Evolutionary conservation across 164 flowering plant species (phyloP).

Genomic region (Saururus chinensis): DNA sequence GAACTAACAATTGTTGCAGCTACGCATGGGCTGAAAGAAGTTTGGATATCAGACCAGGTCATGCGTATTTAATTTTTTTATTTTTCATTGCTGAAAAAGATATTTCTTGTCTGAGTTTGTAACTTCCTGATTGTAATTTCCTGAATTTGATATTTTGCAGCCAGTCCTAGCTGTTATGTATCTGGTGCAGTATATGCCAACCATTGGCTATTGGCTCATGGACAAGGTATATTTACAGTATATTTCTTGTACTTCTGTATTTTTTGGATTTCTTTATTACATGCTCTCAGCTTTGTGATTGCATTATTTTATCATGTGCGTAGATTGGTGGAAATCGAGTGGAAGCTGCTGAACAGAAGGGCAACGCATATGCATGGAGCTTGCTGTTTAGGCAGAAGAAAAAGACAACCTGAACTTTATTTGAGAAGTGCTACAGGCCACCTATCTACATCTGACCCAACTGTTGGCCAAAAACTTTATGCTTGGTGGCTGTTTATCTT

Average conservation of each 20-base stretch:
- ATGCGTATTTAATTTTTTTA: not conserved
- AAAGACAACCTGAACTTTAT: slow-evolving; percentile 19
- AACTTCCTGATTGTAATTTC: not conserved
- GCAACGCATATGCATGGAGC: slow-evolving; percentile 56
- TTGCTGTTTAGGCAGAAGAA: slow-evolving; percentile 58
- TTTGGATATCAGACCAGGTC: slow-evolving; percentile 94
- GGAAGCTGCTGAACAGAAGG: slow-evolving; percentile 64
- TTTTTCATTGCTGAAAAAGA: not conserved
- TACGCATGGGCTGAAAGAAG: slow-evolving; percentile 86
- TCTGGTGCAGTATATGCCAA: slow-evolving; percentile 87
- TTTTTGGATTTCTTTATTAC: too few relatives aligned
- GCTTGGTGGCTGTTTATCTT: too few relatives aligned
- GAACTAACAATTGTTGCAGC: slow-evolving; percentile 85
- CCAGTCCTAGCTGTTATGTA: slow-evolving; percentile 96
- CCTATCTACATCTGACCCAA: not conserved
- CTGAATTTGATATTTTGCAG: slow-evolving; percentile 30
- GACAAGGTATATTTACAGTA: slow-evolving; percentile 72
- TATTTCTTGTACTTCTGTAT: not conserved
- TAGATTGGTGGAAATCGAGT: slow-evolving; percentile 70
- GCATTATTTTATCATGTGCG: not conserved
- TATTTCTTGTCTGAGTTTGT: not conserved
- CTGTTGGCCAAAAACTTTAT: too few relatives aligned
- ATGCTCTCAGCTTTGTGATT: not conserved
- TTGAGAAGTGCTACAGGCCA: not conserved
- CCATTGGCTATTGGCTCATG: slow-evolving; percentile 86